These are phyloP conservation scores for Vaccinium corymbosum DNA, from an alignment of 148 eudicot species.

Conservation along the genomic window DNA sequence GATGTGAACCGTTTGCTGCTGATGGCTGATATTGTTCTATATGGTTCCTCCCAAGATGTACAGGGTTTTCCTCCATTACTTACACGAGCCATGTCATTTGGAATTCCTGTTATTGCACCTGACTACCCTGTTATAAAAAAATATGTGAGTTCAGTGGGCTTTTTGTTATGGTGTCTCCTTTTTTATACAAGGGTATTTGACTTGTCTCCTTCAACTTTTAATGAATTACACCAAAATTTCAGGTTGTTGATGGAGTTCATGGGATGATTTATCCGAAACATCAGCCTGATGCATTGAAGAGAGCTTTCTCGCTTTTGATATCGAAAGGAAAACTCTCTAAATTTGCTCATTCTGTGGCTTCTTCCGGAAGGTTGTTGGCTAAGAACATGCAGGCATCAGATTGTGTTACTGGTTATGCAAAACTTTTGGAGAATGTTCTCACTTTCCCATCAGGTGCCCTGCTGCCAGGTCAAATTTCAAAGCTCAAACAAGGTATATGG, in stretches of 20 bases:
- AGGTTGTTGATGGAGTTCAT: constrained; percentile 84
- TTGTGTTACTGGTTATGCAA: constrained; percentile 64
- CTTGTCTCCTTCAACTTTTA: constrained; percentile 7
- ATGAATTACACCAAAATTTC: constrained; percentile 12
- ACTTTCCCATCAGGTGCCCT: constrained; percentile 74
- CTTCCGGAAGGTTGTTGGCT: constrained; percentile 74
- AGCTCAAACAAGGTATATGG: constrained; percentile 62
- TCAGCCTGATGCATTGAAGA: constrained; percentile 59
- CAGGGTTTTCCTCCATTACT: constrained; percentile 84
- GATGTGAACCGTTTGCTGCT: constrained; percentile 66
- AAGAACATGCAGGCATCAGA: constrained; percentile 78
- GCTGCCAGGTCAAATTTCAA: constrained; percentile 57
- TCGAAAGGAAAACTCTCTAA: constrained; percentile 58
- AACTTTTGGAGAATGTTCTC: constrained; percentile 71
- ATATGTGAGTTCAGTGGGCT: constrained; percentile 53
- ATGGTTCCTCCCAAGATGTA: constrained; percentile 83
- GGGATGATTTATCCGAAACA: constrained; percentile 71
- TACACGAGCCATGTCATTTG: constrained; percentile 81
- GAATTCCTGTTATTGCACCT: constrained; percentile 73
- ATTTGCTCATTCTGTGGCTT: constrained; percentile 60
- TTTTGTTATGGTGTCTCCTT: constrained; percentile 6
- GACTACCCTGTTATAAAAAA: constrained; percentile 64
- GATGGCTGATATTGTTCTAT: constrained; percentile 83
- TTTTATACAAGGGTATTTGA: neutral
- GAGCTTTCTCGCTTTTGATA: constrained; percentile 64